Evolutionary conservation across 192 early-diverging fungal species (phyloP), one percentile per base, ranked within the genome.

Genomic region (Coemansia furcata): DNA sequence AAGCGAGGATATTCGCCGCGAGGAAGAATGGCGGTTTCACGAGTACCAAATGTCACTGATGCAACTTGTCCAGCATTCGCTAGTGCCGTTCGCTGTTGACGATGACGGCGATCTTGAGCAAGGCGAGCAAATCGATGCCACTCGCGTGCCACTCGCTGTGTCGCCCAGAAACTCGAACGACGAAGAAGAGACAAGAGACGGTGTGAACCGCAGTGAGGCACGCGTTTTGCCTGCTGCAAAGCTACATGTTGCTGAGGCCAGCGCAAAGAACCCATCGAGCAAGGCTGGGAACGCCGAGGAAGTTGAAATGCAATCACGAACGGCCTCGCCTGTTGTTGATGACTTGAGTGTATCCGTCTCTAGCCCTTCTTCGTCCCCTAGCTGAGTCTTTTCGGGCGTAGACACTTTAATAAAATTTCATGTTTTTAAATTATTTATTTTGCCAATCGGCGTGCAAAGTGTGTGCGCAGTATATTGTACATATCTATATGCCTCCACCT

Each of bases 41-140:
- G 73, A 83, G 67, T 83, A 78, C 69, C 81, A 83, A 26, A 78
- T 83, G 77, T 72, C 76, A 6, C 52, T 83, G 35, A 69, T 83
- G 49, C 30, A 47, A 23, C 65, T 83, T 30, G 67, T 78, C 21
- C 62, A 77, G 52, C 23, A 64, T 9, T 61, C 72, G 19, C 54
- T 83, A 37, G 76, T 47, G 6, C 77, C 66, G 3, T 47, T 67
- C 52, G 43, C 78, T 1, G 36, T 36, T 40, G 47, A 49, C 37
- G 42, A 33, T n/a, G 32, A 57, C 15, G 30, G 6, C 6, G 7
- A n/a, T 6, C 30, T 33, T 33, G 54, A 57, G 30, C 30, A 50
- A 23, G 5, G 47, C 7, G 21, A 50, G 47, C 47, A 35, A 1
- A 33, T 6, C 8, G 30, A 30, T 57, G 14, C n/a, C 32, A 3